A percentile compares a stretch with the other conserved stretches of the same genome.
Evolutionary conservation across 2,329 filamentous ascomycete genomes (phyloP).

Genomic region (Dactylellina leptospora): DNA sequence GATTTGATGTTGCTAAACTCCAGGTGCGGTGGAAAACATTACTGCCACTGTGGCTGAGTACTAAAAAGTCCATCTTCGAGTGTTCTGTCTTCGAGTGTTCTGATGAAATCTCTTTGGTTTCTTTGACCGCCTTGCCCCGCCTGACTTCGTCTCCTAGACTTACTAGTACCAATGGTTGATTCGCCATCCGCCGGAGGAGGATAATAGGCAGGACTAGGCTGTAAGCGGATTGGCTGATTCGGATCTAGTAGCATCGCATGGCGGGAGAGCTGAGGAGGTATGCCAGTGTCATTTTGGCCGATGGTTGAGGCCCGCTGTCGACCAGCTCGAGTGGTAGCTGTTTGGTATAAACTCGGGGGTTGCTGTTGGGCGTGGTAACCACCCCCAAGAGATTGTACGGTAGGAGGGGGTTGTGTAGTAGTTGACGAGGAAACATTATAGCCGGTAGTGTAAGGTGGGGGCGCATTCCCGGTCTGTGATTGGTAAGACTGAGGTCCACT

Average conservation of each 20-base stretch:
- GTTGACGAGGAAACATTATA: slow-evolving; percentile 23
- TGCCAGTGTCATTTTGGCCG: slow-evolving; percentile 92
- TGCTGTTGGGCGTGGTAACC: slow-evolving; percentile 64
- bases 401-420: slow-evolving; percentile 9
- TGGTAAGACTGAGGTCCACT: slow-evolving; percentile 57
- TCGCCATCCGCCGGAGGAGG: slow-evolving; percentile 86
- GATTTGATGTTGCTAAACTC: no score
- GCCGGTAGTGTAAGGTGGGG: slow-evolving; percentile 33
- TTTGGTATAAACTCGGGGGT: slow-evolving; percentile 71
- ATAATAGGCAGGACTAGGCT: slow-evolving; percentile 96
- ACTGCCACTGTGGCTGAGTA: slow-evolving; percentile 76
- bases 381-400: slow-evolving; percentile 21
- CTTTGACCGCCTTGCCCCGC: slow-evolving; percentile 57
- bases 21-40: slow-evolving; percentile 59
- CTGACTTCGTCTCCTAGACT: slow-evolving; percentile 60
- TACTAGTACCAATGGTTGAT: slow-evolving; percentile 75
- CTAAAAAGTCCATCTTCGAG: slow-evolving; percentile 90
- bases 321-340: slow-evolving; percentile 80
- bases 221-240: slow-evolving; percentile 88
- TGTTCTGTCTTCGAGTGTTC: slow-evolving; percentile 91
- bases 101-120: slow-evolving; percentile 85
- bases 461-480: slow-evolving; percentile 50
- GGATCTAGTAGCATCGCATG: slow-evolving; percentile 96
- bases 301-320: slow-evolving; percentile 93
- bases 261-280: slow-evolving; percentile 89